phyloP scores from a whole-genome alignment of 2,329 filamentous ascomycete genomes.

The Sclerotinia borealis region DNA sequence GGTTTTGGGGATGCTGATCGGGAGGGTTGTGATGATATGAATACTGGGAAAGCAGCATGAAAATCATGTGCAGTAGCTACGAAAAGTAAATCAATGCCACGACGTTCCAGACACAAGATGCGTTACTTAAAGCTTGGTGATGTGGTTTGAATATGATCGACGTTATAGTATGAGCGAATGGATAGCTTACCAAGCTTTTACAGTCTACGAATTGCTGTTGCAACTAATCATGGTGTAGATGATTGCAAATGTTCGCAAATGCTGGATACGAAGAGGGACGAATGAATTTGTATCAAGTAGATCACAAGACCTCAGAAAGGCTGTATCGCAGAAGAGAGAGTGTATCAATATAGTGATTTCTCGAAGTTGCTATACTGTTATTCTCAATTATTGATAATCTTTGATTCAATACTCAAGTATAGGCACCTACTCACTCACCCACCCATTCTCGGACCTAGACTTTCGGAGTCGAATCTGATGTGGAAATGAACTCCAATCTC shows the following conservation, averaged over 20 bases:
- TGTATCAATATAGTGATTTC: no score
- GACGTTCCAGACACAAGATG: slow-evolving; percentile 20
- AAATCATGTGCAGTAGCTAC: slow-evolving; percentile 30
- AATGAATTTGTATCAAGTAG: background rate
- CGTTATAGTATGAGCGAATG: background rate
- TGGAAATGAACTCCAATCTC: no score
- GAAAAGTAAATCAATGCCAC: slow-evolving; percentile 28
- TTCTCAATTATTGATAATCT: no score
- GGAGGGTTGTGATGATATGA: slow-evolving; percentile 30
- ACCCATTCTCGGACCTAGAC: no score
- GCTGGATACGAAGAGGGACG: background rate
- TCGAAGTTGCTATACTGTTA: background rate
- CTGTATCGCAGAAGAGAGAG: background rate
- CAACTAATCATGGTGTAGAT: background rate
- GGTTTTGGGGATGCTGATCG: slow-evolving; percentile 31
- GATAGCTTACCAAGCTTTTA: background rate
- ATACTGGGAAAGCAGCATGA: slow-evolving; percentile 25
- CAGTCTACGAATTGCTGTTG: background rate
- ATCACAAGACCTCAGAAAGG: background rate
- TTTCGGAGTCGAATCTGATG: no score
- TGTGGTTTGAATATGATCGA: background rate
- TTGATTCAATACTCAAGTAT: no score
- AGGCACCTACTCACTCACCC: no score
- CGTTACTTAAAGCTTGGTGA: background rate
- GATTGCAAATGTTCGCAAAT: background rate